A percentile compares a stretch with the other conserved stretches of the same genome.
Evolutionary conservation across 306 rosid genomes (phyloP).

Genomic region (Corylus avellana): DNA sequence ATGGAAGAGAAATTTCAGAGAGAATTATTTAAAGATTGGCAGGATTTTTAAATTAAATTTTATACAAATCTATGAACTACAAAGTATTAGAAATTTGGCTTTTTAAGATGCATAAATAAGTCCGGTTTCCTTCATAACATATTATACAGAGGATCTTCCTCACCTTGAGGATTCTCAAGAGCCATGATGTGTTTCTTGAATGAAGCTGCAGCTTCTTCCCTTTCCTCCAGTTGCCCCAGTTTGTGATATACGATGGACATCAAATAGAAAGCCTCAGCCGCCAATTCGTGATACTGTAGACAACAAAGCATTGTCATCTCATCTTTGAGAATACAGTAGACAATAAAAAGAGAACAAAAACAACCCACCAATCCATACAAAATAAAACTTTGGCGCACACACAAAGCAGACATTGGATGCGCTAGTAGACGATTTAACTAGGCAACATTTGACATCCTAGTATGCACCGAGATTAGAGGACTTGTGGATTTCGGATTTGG

Average conservation of each 20-base stretch:
- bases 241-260: conserved; percentile 85
- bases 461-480: neutral
- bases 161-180: conserved; percentile 52
- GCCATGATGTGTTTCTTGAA: conserved; percentile 73
- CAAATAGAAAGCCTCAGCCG: conserved; percentile 92
- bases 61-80: too few relatives aligned
- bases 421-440: too few relatives aligned
- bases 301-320: conserved; percentile 12
- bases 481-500: too few relatives aligned
- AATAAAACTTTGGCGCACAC: neutral
- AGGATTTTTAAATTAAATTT: too few relatives aligned
- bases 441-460: neutral
- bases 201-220: conserved; percentile 86
- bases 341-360: neutral
- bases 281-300: conserved; percentile 81
- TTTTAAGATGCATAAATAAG: too few relatives aligned
- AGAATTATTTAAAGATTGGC: too few relatives aligned
- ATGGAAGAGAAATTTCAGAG: too few relatives aligned
- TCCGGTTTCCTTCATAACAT: conserved; percentile 31
- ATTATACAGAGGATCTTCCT: conserved; percentile 44
- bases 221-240: conserved; percentile 59
- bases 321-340: neutral
- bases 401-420: neutral
- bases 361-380: neutral
- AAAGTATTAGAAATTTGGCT: too few relatives aligned